phyloP scores from a whole-genome alignment of 805 yeast species.

The Metschnikowia dekortorum region DNA sequence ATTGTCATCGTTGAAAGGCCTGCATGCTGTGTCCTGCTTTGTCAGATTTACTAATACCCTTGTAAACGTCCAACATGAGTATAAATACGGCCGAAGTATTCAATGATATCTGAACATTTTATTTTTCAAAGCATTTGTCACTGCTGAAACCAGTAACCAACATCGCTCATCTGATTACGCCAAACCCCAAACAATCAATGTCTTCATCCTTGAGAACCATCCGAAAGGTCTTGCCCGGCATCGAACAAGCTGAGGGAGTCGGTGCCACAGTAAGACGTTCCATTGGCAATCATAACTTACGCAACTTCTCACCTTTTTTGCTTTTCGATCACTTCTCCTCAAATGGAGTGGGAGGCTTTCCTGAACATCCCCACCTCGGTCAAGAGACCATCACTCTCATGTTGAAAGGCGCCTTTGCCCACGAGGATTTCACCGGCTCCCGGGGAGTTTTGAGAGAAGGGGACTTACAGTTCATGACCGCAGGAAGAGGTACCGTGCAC shows the following conservation, averaged over 20 bases:
- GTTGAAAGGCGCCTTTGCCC: constrained; percentile 64
- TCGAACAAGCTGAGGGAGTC: constrained; percentile 77
- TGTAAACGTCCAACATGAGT: neutral
- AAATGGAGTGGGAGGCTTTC: constrained; percentile 67
- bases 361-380: constrained; percentile 81
- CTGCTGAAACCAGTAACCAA: neutral
- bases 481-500: constrained; percentile 83
- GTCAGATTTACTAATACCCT: neutral
- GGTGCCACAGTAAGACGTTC: constrained; percentile 86
- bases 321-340: constrained; percentile 77
- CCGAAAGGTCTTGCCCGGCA: constrained; percentile 39
- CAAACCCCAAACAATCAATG: constrained; percentile 7
- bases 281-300: constrained; percentile 61
- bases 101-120: neutral
- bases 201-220: constrained; percentile 26
- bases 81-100: neutral
- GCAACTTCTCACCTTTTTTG: constrained; percentile 78
- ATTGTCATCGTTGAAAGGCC: neutral
- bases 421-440: constrained; percentile 85
- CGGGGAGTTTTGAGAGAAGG: constrained; percentile 73
- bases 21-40: neutral
- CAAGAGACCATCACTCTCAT: constrained; percentile 76
- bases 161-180: neutral
- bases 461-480: constrained; percentile 91
- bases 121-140: neutral